Conservation (phyloP, 352 stramenopile species). For the Phytophthora citricola region DNA sequence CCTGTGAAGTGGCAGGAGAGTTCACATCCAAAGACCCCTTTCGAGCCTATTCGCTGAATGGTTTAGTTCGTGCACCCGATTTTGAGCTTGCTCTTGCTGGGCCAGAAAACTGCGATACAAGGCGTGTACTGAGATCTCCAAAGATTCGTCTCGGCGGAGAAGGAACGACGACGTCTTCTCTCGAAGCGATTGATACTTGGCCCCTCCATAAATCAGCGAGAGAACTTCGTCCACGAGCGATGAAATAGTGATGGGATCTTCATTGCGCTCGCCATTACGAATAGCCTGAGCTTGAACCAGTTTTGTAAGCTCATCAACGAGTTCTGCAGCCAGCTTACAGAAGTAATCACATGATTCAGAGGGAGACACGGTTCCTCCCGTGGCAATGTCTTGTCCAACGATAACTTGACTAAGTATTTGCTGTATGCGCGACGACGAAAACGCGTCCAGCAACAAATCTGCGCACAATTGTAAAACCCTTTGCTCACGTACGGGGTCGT, state of each 20-base stretch:
- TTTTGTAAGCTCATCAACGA: conserved; percentile 3
- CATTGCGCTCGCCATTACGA: neutral
- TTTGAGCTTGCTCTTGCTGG: neutral
- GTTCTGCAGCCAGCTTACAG: neutral
- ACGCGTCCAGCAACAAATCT: conserved; percentile 10
- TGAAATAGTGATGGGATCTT: neutral
- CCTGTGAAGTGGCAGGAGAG: neutral
- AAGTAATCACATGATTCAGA: neutral
- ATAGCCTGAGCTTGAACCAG: conserved; percentile 2
- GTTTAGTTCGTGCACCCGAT: neutral
- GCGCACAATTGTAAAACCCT: conserved; percentile 6
- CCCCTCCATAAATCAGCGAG: conserved; percentile 4
- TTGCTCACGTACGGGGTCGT: conserved; percentile 2
- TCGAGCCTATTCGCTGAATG: too few species aligned
- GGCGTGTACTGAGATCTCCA: neutral
- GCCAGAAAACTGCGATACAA: conserved; percentile 3
- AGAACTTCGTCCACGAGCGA: conserved; percentile 11
- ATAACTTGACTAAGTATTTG: neutral
- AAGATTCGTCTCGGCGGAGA: neutral
- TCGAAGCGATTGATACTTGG: neutral
- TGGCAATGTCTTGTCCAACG: neutral
- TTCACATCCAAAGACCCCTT: neutral
- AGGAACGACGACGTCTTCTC: neutral
- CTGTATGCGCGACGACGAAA: conserved; percentile 7
- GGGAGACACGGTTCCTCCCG: neutral